Percentiles rank a stretch among this genome's conserved stretches.
phyloP scores from a whole-genome alignment of 257 asterid genomes.

The Coffea eugenioides region DNA sequence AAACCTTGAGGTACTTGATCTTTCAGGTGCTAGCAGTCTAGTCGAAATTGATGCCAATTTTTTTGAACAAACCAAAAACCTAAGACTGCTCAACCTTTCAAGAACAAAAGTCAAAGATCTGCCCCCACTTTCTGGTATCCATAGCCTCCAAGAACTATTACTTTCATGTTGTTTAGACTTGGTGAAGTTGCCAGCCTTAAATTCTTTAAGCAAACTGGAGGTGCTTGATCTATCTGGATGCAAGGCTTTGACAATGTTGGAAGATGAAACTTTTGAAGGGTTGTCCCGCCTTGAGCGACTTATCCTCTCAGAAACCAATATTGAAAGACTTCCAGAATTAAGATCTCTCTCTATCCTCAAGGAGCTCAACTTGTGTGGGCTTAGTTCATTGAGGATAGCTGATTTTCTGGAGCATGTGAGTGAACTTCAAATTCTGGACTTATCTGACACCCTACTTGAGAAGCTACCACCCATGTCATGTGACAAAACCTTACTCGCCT shows the following conservation, averaged over 20 bases:
- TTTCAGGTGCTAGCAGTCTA: conserved; percentile 21
- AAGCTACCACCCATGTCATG: conserved; percentile 13
- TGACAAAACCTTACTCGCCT: conserved; percentile 18
- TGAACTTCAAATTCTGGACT: background rate
- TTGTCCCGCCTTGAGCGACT: conserved; percentile 16
- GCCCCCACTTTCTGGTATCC: conserved; percentile 12
- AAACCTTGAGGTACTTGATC: conserved; percentile 22
- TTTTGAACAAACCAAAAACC: conserved; percentile 8
- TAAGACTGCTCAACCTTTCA: conserved; percentile 18
- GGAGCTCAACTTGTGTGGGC: conserved; percentile 17
- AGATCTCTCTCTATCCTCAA: conserved; percentile 12
- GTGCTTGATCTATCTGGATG: conserved; percentile 27
- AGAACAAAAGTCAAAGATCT: conserved; percentile 13
- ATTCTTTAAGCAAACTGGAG: conserved; percentile 19
- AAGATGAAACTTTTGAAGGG: conserved; percentile 9
- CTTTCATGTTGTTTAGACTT: conserved; percentile 16
- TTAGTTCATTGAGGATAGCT: background rate
- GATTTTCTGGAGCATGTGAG: background rate
- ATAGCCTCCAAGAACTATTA: conserved; percentile 15
- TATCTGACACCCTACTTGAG: conserved; percentile 14
- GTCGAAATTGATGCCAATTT: conserved; percentile 8
- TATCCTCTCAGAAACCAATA: conserved; percentile 14
- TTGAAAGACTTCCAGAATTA: conserved; percentile 14
- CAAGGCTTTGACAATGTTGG: conserved; percentile 12
- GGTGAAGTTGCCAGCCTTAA: conserved; percentile 19